Evolutionary conservation across 2,329 filamentous ascomycete species (phyloP), one percentile per base, ranked within the genome.

Genomic region (Neonectria sp.): DNA sequence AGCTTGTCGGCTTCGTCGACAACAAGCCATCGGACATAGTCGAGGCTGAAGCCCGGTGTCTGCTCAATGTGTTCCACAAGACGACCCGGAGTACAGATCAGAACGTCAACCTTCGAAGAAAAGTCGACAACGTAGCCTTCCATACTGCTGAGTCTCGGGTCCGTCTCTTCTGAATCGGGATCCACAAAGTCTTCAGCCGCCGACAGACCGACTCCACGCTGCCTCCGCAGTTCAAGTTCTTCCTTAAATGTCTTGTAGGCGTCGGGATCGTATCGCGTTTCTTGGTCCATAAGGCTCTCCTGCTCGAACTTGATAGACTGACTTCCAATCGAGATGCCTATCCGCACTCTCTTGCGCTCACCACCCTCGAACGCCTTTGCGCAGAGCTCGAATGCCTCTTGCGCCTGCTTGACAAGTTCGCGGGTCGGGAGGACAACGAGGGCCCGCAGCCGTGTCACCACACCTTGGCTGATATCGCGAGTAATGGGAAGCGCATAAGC

Each of bases 1-100:
- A 98, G 84, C 77, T 96, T 94, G 80, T 98, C 95, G 12, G 95
- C 96, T 81, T 98, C 95, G 75, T 98, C 95, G 52, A 98, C 92
- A 3, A 98, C 89, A 0, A 98, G 85, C 95, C 95, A 98, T 68
- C 93, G 89, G 5, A 98, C 85, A 77, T 93, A 87, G 63, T 92
- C 89, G 25, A 98, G 85, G 0, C 86, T 89, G 78, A 98, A 98
- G 0, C 94, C 95, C 3, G 90, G 89, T 0, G 95, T 98, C 67
- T 91, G 91, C 70, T 92, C 91, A 57, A 98, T 87, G 79, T 98
- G 95, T 75, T 98, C 95, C 4, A 98, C 94, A 1, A 98, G 88
- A 69, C 95, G 90, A 67, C 96, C 96, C 1, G 95, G 95, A 0
- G 95, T 98, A 79, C 94, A 96, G 57, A 98, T 92, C 29, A 99